Percentiles rank a stretch among this genome's conserved stretches.
Conservation (phyloP, 345 rosid genomes). For the Arabidopsis arenosa region DNA sequence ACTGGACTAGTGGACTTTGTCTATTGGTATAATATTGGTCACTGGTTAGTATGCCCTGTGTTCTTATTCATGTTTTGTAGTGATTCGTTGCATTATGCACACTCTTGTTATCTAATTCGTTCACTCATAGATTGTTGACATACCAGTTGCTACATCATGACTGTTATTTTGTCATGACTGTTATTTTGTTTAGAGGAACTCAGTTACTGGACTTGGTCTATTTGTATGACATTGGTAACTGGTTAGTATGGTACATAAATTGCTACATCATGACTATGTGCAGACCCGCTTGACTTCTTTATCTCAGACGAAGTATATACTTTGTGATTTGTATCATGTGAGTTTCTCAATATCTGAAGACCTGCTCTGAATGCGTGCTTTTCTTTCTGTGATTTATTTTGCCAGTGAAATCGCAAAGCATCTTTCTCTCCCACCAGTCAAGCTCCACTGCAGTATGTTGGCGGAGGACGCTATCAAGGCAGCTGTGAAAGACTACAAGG, state of each 20-base stretch:
- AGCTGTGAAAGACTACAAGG: conserved; percentile 85
- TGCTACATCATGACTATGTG: background rate
- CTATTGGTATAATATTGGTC: background rate
- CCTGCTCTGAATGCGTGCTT: background rate
- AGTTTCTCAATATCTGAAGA: background rate
- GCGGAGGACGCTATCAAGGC: conserved; percentile 99
- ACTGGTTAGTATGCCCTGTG: background rate
- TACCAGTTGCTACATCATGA: background rate
- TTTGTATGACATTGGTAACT: background rate
- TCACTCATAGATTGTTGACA: background rate
- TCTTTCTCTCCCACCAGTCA: conserved; percentile 97
- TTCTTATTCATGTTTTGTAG: conserved; percentile 6
- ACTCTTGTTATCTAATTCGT: background rate
- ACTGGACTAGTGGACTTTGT: no score
- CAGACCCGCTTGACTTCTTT: background rate
- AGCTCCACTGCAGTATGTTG: conserved; percentile 99
- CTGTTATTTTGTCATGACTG: background rate
- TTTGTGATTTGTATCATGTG: background rate
- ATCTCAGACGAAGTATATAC: background rate
- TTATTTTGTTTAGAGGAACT: background rate
- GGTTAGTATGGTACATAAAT: background rate
- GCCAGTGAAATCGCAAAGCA: conserved; percentile 93
- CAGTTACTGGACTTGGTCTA: background rate
- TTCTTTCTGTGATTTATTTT: conserved; percentile 1
- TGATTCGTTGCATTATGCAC: background rate